A percentile compares a stretch with the other conserved stretches of the same genome.
Evolutionary conservation across 139 green algal genomes (phyloP).

Genomic region (Micractinium conductrix): DNA sequence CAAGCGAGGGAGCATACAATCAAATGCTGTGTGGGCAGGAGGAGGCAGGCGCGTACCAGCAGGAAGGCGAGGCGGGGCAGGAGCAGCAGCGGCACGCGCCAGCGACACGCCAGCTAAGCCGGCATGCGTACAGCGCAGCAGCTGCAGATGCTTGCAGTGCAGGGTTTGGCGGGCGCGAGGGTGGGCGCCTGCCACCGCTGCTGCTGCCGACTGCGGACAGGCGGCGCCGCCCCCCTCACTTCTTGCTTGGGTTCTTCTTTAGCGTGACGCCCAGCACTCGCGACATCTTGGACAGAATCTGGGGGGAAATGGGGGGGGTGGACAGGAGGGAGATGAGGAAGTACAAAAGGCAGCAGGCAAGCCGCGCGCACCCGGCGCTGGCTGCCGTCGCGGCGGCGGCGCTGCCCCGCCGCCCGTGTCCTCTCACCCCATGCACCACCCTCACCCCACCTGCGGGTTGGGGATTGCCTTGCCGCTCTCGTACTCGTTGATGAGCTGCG

Average conservation of each 20-base stretch:
- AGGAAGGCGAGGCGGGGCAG: no score
- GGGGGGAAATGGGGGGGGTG: no score
- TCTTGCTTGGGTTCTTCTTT: conserved; percentile 63
- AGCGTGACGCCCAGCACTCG: conserved; percentile 81
- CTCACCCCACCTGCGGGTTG: conserved; percentile 80
- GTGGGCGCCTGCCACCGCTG: not conserved
- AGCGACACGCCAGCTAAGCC: not conserved
- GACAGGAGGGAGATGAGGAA: no score
- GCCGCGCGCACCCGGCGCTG: no score
- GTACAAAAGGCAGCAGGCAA: no score
- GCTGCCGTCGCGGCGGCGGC: no score
- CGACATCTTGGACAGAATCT: conserved; percentile 91
- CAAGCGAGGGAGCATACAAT: no score
- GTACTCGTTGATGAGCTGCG: conserved; percentile 94
- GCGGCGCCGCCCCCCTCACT: conserved; percentile 22
- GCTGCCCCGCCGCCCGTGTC: no score
- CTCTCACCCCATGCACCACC: not conserved
- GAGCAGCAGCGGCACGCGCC: no score
- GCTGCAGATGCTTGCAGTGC: not conserved
- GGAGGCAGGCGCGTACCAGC: no score
- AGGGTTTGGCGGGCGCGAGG: not conserved
- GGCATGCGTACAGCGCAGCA: not conserved
- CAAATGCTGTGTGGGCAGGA: no score
- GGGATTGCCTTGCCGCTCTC: conserved; percentile 94
- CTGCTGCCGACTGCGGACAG: not conserved